These are phyloP conservation scores for Drosera capensis DNA, from an alignment of 148 eudicot species.

Conservation along the genomic window DNA sequence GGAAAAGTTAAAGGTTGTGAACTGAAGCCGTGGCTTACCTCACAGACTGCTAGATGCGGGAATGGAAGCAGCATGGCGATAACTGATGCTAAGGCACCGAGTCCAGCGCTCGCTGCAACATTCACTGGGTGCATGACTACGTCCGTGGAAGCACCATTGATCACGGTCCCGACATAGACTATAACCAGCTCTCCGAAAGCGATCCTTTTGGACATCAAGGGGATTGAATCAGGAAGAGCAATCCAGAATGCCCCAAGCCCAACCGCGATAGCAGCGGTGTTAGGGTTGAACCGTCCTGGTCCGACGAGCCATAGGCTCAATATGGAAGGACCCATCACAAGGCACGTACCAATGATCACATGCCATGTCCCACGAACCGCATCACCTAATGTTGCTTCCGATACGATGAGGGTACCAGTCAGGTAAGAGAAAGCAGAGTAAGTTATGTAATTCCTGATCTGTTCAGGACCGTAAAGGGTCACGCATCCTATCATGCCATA, in stretches of 20 bases:
- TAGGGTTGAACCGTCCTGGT: constrained; percentile 8
- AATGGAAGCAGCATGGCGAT: constrained; percentile 34
- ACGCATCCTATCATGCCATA: constrained; percentile 23
- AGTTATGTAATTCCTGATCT: constrained; percentile 9
- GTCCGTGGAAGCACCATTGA: constrained; percentile 7
- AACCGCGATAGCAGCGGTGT: constrained; percentile 15
- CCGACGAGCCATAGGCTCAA: constrained; percentile 18
- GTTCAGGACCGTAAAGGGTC: constrained; percentile 32
- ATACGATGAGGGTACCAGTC: constrained; percentile 25
- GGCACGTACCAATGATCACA: constrained; percentile 25
- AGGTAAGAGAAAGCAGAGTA: constrained; percentile 38
- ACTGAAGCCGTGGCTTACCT: constrained; percentile 18
- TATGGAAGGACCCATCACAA: constrained; percentile 26
- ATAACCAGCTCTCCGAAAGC: constrained; percentile 47
- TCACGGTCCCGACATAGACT: constrained; percentile 24
- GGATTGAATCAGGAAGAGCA: constrained; percentile 25
- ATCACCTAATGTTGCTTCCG: constrained; percentile 31
- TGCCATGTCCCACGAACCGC: constrained; percentile 28
- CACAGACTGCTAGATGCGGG: constrained; percentile 23
- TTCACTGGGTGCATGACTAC: constrained; percentile 27
- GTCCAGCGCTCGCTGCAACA: constrained; percentile 30
- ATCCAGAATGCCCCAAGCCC: constrained; percentile 23
- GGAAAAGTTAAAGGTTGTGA: neutral
- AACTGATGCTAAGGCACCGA: constrained; percentile 37
- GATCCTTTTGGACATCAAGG: constrained; percentile 24